Base-by-base conservation (phyloP, 2,329 filamentous ascomycete genomes). In the Laburnicola sp. region DNA sequence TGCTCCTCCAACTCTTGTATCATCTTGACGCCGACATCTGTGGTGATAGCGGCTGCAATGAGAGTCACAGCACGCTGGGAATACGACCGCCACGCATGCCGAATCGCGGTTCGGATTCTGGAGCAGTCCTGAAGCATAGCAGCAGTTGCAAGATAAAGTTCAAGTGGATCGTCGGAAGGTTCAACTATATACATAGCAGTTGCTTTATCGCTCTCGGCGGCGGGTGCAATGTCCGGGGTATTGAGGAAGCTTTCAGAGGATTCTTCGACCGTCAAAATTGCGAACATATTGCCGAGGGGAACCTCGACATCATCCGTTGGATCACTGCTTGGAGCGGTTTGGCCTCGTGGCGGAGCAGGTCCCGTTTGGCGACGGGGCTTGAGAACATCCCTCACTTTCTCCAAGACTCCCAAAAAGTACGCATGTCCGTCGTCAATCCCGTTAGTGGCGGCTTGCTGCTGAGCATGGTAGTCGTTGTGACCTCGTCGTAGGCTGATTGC, bases 181-280 rank as follows among this genome's bases (percentile, higher is more conserved):
- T 53, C 48, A 6, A 45, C 39, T 28, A 37, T 26, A 39, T 53
- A 53, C 6, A 32, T 27, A 4, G 41, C n/a, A 27, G 9, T 21
- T 6, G 31, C 32, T 38, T 10, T 21, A 10, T 46, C 44, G 7
- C 9, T 32, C 31, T 46, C 22, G 40, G 30, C n/a, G 50, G 61
- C 65, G 28, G 57, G 59, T 40, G 65, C 54, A 9, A 64, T 40
- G 35, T 70, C 58, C 0, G 70, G 65, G 5, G 68, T 62, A 21
- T 70, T 57, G 3, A 72, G 36, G 56, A 76, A 76, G 6, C 58
- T 61, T 21, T 74, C 59, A 0, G 71, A 74, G 2, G 74, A 67
- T 25, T 76, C 74, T 35, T 75, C 62, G n/a, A 76, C 57, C 1
- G 59, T 52, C 21, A 77, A 57, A 4, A 40, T 39, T 1, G 59